Conservation (phyloP, 2,329 filamentous ascomycete genomes). For the Nemania serpens region DNA sequence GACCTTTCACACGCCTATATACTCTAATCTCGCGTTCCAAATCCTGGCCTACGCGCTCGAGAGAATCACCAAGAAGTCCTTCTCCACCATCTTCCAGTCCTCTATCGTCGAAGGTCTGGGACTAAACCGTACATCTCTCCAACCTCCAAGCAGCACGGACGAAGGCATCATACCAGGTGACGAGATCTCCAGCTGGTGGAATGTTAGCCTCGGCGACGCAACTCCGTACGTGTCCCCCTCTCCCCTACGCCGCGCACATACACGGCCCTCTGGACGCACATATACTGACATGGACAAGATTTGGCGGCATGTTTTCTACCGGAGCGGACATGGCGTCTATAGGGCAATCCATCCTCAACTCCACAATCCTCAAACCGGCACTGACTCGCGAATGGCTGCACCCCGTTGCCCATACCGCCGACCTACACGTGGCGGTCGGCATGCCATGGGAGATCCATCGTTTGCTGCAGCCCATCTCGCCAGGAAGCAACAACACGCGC, state of each 20-base stretch:
- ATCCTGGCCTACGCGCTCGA: conserved; percentile 2
- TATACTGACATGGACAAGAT: not conserved
- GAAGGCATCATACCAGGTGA: conserved; percentile 2
- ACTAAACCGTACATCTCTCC: not conserved
- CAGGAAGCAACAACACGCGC: not conserved
- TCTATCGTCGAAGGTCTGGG: not conserved
- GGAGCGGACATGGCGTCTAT: not conserved
- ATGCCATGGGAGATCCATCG: conserved; percentile 9
- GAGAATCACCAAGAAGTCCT: not conserved
- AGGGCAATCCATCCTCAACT: conserved; percentile 3
- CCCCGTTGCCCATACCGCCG: conserved; percentile 1
- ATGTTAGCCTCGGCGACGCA: not conserved
- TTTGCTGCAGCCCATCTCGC: not conserved
- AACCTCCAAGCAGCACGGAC: not conserved
- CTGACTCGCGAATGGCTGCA: not conserved
- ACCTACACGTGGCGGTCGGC: conserved; percentile 1
- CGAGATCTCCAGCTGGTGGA: conserved; percentile 6
- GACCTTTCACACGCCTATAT: not conserved
- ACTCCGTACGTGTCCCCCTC: not conserved
- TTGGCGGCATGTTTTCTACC: not conserved
- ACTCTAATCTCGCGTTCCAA: conserved; percentile 1
- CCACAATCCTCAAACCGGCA: not conserved
- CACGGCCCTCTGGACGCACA: no score
- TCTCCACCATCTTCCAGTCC: not conserved
- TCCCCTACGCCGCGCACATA: no score